Conservation (phyloP, 106 monocot species). For the Narthecium ossifragum region DNA sequence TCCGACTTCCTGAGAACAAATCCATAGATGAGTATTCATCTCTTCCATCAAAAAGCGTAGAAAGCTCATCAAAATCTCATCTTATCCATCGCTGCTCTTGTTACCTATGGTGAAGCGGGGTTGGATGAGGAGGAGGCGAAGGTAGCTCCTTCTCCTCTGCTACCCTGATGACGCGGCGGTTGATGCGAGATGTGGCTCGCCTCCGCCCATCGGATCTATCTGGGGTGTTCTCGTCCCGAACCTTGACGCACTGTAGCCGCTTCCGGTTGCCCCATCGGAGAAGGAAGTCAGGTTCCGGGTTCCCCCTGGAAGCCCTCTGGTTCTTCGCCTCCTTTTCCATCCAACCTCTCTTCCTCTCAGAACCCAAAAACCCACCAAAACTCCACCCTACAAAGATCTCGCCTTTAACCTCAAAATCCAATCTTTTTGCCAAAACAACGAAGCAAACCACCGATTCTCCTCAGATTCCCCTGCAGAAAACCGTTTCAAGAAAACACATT, state of each 20-base stretch:
- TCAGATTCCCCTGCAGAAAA: too few species aligned
- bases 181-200: slow-evolving; percentile 33
- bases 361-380: background rate
- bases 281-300: slow-evolving; percentile 33
- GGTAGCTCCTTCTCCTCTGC: slow-evolving; percentile 29
- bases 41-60: background rate
- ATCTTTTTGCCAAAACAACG: background rate
- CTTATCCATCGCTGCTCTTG: background rate
- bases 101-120: slow-evolving; percentile 23
- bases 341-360: background rate
- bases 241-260: slow-evolving; percentile 64
- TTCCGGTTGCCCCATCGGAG: slow-evolving; percentile 77
- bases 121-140: slow-evolving; percentile 11
- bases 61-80: background rate
- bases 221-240: slow-evolving; percentile 24
- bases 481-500: too few species aligned
- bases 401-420: background rate
- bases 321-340: slow-evolving; percentile 23
- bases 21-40: background rate
- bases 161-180: slow-evolving; percentile 39
- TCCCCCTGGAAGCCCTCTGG: slow-evolving; percentile 1
- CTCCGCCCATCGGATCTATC: slow-evolving; percentile 33
- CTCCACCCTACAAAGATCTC: background rate
- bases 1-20: slow-evolving; percentile 39
- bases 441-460: background rate